These are phyloP conservation scores for Phytophthora pisi DNA, from an alignment of 352 stramenopile genomes.

Conservation along the genomic window DNA sequence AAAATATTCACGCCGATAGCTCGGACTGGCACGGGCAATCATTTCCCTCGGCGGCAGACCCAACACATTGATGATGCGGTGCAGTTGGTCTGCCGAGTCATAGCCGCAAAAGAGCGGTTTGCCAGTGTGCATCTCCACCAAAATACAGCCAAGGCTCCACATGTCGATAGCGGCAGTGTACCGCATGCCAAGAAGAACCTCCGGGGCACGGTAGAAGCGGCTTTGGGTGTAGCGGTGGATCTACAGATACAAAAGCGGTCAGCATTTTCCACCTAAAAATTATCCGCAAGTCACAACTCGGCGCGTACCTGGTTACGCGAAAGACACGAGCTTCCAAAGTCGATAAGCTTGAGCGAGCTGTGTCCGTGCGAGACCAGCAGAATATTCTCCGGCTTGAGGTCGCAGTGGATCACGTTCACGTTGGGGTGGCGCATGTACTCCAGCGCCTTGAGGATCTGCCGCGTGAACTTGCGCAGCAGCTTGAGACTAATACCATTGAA, in stretches of 20 bases:
- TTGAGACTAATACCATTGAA: constrained; percentile 93
- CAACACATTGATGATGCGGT: constrained; percentile 95
- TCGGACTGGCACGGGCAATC: constrained; percentile 86
- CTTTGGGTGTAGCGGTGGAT: constrained; percentile 99
- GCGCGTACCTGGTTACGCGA: constrained; percentile 85
- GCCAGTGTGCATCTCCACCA: constrained; percentile 98
- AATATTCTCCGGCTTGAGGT: constrained; percentile 99
- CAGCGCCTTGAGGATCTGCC: constrained; percentile 92
- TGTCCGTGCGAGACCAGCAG: constrained; percentile 93
- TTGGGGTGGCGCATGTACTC: constrained; percentile 89
- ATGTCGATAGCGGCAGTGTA: constrained; percentile 90
- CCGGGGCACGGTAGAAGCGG: constrained; percentile 95
- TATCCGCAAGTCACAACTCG: too few relatives aligned
- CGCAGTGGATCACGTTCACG: constrained; percentile 98
- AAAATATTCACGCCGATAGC: constrained; percentile 92
- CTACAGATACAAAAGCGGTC: constrained; percentile 30
- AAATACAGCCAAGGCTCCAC: constrained; percentile 90
- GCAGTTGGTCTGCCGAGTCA: constrained; percentile 97
- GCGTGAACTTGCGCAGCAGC: constrained; percentile 95
- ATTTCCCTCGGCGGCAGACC: constrained; percentile 94
- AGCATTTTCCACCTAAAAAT: background rate
- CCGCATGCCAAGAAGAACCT: constrained; percentile 85
- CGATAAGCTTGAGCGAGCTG: constrained; percentile 98
- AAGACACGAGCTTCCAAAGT: constrained; percentile 98
- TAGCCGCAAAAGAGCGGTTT: constrained; percentile 97